Evolutionary conservation across 2,329 filamentous ascomycete genomes (phyloP).

Genomic region (Dothideomycetidae sp.): DNA sequence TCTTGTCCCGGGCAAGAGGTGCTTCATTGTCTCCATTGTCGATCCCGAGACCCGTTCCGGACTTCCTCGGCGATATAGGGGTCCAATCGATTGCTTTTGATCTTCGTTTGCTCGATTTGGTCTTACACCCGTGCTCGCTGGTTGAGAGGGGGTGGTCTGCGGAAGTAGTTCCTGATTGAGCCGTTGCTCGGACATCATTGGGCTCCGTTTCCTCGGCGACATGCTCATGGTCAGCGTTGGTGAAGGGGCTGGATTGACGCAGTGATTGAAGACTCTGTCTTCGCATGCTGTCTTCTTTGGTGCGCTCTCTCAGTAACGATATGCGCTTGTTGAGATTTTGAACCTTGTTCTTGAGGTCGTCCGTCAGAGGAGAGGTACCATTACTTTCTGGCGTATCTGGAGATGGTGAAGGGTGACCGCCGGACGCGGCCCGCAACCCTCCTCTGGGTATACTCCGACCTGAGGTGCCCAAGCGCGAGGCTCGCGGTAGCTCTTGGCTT

Average conservation of each 20-base stretch:
- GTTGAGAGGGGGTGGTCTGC: constrained; percentile 4
- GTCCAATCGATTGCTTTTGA: constrained; percentile 6
- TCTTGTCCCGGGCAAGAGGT: neutral
- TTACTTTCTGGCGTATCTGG: constrained; percentile 31
- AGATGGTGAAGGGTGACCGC: constrained; percentile 10
- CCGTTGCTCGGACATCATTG: neutral
- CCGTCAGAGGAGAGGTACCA: constrained; percentile 56
- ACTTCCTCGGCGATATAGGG: constrained; percentile 1
- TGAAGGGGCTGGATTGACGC: constrained; percentile 65
- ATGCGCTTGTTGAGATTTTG: constrained; percentile 75
- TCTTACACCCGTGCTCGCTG: neutral
- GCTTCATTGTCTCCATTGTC: constrained; percentile 18
- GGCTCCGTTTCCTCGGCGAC: neutral
- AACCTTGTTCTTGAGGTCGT: constrained; percentile 69
- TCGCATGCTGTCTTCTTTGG: constrained; percentile 63
- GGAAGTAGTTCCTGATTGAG: constrained; percentile 1
- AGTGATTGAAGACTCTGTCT: constrained; percentile 63
- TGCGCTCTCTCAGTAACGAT: constrained; percentile 62
- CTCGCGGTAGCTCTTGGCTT: constrained; percentile 7
- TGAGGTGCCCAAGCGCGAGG: constrained; percentile 2
- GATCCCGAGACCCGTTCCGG: neutral
- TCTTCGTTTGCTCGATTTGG: constrained; percentile 1
- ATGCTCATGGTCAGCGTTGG: constrained; percentile 46
- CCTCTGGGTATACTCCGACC: neutral
- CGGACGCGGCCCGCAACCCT: neutral